Evolutionary conservation across 768 basidiomycete genomes (phyloP), one percentile per base, ranked within the genome.

Genomic region (Thelephora aurantiotincta): DNA sequence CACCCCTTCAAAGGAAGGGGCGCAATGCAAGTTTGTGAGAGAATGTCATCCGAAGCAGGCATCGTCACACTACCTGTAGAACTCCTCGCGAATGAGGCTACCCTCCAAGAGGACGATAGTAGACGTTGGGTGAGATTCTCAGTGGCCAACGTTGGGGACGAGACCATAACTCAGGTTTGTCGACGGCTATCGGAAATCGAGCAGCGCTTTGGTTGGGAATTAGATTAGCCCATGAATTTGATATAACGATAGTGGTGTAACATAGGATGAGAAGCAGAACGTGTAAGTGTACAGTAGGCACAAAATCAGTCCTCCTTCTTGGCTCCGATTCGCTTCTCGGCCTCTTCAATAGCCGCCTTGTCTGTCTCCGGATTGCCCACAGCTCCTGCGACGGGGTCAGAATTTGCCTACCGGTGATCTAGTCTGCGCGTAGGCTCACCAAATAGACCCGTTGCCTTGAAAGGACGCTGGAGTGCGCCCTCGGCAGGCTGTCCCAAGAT

Each of bases 401-500:
- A 7, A 16, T 13, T 48, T 18, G 26, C 16, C 51, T 16, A 47
- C 11, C 35, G 19, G 26, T 35, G 0, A 65, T 5, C 11, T 18
- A 4, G 4, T 18, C 12, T 41, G 38, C 76, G 47, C n/a, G n/a
- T n/a, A n/a, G n/a, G 52, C 80, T 79, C 66, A 53, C 86, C 88
- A 50, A 91, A 82, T 65, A 93, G 64, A 11, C 72, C 69, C 18
- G 69, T 67, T 11, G 70, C 63, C 64, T 89, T 90, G 75, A 92
- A 97, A 0, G 93, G 93, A 54, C 93, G 72, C 67, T 89, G 78
- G 51, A 96, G 72, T 56, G 92, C 88, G 11, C 91, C 93, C 19
- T 81, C 81, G 1, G 92, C 78, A 13, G 75, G 69, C 62, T 82
- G 74, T 34, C 86, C 86, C 19, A 89, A 66, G 47, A 97, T 41